A percentile compares a stretch with the other conserved stretches of the same genome.
phyloP scores from a whole-genome alignment of 768 basidiomycete species.

The Strobilomyces echinocephalus region DNA sequence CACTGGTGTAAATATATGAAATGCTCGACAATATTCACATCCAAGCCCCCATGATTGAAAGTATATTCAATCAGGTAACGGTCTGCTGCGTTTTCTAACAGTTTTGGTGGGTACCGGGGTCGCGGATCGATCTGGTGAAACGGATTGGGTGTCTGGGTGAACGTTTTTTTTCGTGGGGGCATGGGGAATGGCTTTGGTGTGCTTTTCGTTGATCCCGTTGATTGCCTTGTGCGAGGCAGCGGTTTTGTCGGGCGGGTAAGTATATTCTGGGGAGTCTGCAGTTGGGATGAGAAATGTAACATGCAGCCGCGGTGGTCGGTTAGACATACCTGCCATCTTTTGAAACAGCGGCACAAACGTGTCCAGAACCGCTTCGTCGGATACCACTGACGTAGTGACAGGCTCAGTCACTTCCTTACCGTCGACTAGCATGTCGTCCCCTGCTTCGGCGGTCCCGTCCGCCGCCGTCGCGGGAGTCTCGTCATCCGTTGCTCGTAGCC shows the following conservation, averaged over 20 bases:
- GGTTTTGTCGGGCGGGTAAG: constrained; percentile 13
- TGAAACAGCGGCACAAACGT: constrained; percentile 63
- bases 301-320: not conserved
- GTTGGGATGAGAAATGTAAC: constrained; percentile 2
- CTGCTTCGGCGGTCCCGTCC: constrained; percentile 30
- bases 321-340: constrained; percentile 38
- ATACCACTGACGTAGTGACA: constrained; percentile 29
- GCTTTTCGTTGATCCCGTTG: constrained; percentile 14
- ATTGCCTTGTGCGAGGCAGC: constrained; percentile 8
- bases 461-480: constrained; percentile 11
- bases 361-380: constrained; percentile 54
- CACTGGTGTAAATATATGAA: constrained; percentile 27
- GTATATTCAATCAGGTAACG: constrained; percentile 23
- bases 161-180: constrained; percentile 18
- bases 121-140: constrained; percentile 10
- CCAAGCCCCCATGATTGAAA: constrained; percentile 13
- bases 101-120: constrained; percentile 17
- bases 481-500: constrained; percentile 24
- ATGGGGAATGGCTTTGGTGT: constrained; percentile 10
- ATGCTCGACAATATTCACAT: constrained; percentile 24
- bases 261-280: constrained; percentile 23
- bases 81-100: constrained; percentile 32
- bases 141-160: constrained; percentile 12
- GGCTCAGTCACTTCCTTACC: constrained; percentile 13
- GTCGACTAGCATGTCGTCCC: constrained; percentile 44